phyloP scores from a whole-genome alignment of 805 yeast species.

The Myxozyma monticola region DNA sequence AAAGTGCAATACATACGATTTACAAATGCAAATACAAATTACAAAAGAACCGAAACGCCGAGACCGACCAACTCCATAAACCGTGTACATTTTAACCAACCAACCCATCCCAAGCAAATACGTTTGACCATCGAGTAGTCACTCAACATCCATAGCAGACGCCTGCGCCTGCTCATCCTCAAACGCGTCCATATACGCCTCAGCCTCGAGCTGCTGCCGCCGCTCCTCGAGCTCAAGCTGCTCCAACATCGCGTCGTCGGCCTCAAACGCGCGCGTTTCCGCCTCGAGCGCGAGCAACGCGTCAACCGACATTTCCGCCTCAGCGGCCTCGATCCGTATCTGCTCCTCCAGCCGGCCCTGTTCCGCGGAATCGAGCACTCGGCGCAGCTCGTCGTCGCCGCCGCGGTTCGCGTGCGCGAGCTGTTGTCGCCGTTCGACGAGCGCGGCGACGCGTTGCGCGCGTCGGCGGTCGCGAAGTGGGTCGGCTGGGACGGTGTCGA shows the following conservation, averaged over 20 bases:
- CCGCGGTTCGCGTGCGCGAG: slow-evolving; percentile 18
- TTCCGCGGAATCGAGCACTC: slow-evolving; percentile 5
- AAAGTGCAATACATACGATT: too few species aligned
- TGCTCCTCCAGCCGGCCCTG: neutral
- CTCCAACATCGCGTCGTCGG: slow-evolving; percentile 8
- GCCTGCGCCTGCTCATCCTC: too few species aligned
- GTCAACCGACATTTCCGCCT: neutral
- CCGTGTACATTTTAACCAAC: too few species aligned
- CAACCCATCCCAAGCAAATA: too few species aligned
- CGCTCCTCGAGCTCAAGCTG: too few species aligned
- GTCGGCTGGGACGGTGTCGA: neutral
- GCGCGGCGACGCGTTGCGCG: neutral
- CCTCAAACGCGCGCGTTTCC: neutral
- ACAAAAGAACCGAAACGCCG: too few species aligned
- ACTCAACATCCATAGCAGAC: too few species aligned
- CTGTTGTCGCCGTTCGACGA: slow-evolving; percentile 13
- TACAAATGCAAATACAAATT: too few species aligned
- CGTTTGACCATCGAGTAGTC: too few species aligned
- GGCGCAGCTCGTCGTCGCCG: slow-evolving; percentile 24
- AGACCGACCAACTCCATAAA: too few species aligned
- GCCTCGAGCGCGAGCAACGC: slow-evolving; percentile 14
- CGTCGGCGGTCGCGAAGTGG: slow-evolving; percentile 20
- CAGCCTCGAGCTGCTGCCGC: neutral
- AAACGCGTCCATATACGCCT: neutral
- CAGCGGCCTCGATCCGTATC: slow-evolving; percentile 4